A percentile compares a stretch with the other conserved stretches of the same genome.
Evolutionary conservation across 1,284 basidiomycete species (phyloP).

Genomic region (Meripilus lineatus): DNA sequence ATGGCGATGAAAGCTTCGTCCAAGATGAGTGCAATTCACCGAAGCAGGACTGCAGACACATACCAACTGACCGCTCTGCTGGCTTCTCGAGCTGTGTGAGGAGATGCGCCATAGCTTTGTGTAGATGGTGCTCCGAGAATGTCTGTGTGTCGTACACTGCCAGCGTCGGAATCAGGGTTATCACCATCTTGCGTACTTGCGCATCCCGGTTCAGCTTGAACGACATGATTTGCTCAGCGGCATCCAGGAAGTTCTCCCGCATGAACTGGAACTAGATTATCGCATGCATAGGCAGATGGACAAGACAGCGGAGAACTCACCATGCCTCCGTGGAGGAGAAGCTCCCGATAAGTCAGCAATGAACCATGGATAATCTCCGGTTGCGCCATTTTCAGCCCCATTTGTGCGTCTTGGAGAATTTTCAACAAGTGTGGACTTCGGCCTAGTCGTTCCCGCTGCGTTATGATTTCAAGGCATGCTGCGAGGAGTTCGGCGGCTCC

Average conservation of each 20-base stretch:
- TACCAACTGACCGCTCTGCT: slow-evolving; percentile 85
- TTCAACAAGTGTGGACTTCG: slow-evolving; percentile 68
- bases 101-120: slow-evolving; percentile 90
- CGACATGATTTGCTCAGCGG: slow-evolving; percentile 87
- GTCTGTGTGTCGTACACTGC: slow-evolving; percentile 93
- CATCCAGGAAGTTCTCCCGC: slow-evolving; percentile 85
- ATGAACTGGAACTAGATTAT: slow-evolving; percentile 63
- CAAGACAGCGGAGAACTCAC: slow-evolving; percentile 39
- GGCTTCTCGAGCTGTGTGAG: slow-evolving; percentile 87
- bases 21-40: slow-evolving; percentile 3
- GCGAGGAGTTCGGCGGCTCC: slow-evolving; percentile 88
- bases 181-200: slow-evolving; percentile 88
- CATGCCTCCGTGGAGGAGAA: slow-evolving; percentile 91
- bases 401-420: slow-evolving; percentile 87
- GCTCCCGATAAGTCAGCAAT: slow-evolving; percentile 86
- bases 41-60: slow-evolving; percentile 12
- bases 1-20: slow-evolving; percentile 88
- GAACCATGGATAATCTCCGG: slow-evolving; percentile 92
- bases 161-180: slow-evolving; percentile 89
- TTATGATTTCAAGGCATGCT: slow-evolving; percentile 84
- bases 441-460: slow-evolving; percentile 62
- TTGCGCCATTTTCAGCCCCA: slow-evolving; percentile 77
- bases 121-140: slow-evolving; percentile 85
- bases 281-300: neutral
- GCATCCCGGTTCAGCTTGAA: slow-evolving; percentile 87